Conservation (phyloP, 306 rosid species). For the Fragaria iinumae region DNA sequence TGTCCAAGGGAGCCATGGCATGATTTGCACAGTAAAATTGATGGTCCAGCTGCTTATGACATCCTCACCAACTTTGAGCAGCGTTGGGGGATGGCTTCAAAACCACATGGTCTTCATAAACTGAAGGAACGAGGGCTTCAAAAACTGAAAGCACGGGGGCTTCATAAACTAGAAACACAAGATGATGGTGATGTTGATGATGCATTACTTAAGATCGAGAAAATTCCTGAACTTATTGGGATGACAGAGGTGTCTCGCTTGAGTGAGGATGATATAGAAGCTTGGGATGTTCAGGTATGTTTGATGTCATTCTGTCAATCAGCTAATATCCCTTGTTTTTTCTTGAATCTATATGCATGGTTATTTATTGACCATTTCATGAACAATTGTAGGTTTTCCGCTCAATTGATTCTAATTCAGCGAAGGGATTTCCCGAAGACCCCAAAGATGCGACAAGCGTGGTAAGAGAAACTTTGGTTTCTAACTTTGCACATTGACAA, state of each 20-base stretch:
- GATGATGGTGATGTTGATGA: slow-evolving; percentile 37
- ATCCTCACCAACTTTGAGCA: slow-evolving; percentile 81
- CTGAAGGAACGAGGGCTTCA: slow-evolving; percentile 27
- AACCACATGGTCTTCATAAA: slow-evolving; percentile 39
- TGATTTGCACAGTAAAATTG: slow-evolving; percentile 81
- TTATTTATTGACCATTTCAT: background rate
- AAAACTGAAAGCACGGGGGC: slow-evolving; percentile 39
- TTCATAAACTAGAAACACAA: background rate
- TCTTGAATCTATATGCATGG: background rate
- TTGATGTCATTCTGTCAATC: background rate
- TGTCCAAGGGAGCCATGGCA: slow-evolving; percentile 98
- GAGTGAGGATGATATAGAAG: slow-evolving; percentile 44
- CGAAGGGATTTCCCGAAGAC: slow-evolving; percentile 75
- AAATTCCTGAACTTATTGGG: slow-evolving; percentile 63
- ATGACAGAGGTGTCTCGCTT: slow-evolving; percentile 46
- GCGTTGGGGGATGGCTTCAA: slow-evolving; percentile 71
- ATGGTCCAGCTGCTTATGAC: slow-evolving; percentile 93
- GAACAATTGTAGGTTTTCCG: slow-evolving; percentile 76
- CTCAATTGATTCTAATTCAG: slow-evolving; percentile 83
- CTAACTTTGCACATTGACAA: too few species aligned
- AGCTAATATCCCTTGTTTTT: background rate
- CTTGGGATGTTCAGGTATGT: slow-evolving; percentile 91
- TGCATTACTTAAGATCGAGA: slow-evolving; percentile 58
- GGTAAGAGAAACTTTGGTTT: slow-evolving; percentile 41
- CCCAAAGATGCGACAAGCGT: slow-evolving; percentile 50